A percentile compares a stretch with the other conserved stretches of the same genome.
Conservation (phyloP, 352 stramenopile genomes). For the Halophytophthora batemanensis region DNA sequence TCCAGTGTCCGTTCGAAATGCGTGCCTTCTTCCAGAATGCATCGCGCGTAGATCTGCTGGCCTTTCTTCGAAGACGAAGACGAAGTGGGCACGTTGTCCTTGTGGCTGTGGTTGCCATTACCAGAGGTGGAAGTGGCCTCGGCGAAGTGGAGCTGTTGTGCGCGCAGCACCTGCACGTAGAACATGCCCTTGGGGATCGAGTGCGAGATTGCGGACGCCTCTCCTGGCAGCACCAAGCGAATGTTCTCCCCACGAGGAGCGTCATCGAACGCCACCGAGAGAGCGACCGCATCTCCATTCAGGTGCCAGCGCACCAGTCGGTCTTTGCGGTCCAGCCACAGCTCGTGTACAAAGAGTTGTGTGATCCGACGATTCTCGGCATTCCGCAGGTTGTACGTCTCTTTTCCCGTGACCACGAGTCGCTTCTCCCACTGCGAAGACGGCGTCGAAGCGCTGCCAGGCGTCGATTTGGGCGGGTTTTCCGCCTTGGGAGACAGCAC, state of each 20-base stretch:
- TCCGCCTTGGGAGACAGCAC: conserved; percentile 28
- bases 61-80: conserved; percentile 42
- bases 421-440: conserved; percentile 67
- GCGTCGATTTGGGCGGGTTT: conserved; percentile 15
- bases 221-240: conserved; percentile 70
- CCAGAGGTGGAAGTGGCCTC: conserved; percentile 20
- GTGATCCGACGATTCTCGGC: conserved; percentile 62
- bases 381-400: conserved; percentile 72
- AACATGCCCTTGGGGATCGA: conserved; percentile 75
- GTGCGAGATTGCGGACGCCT: conserved; percentile 68
- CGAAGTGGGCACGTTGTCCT: conserved; percentile 9
- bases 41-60: conserved; percentile 66
- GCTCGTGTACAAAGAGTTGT: conserved; percentile 81
- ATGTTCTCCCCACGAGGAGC: conserved; percentile 66
- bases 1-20: conserved; percentile 75
- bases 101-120: conserved; percentile 11
- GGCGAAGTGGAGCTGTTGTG: conserved; percentile 53
- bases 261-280: conserved; percentile 79
- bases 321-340: conserved; percentile 85
- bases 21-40: conserved; percentile 71
- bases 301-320: conserved; percentile 82
- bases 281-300: conserved; percentile 74
- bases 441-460: conserved; percentile 38
- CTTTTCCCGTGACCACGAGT: conserved; percentile 77
- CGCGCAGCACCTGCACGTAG: conserved; percentile 77